Evolutionary conservation across 2,329 filamentous ascomycete species (phyloP).

Genomic region (Coniochaeta sp.): DNA sequence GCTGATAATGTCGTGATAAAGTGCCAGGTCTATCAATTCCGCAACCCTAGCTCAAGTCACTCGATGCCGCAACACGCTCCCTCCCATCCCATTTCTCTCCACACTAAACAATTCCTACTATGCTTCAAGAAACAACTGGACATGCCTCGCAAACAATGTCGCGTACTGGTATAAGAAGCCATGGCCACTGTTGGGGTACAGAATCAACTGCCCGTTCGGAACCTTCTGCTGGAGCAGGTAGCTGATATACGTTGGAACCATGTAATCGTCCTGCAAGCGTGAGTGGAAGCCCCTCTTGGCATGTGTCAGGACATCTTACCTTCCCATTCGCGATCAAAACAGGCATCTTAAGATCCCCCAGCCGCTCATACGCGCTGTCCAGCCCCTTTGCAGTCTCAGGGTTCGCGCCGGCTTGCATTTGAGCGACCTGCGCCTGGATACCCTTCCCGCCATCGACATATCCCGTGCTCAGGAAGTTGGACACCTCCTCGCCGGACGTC

Average conservation of each 20-base stretch:
- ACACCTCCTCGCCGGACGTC: conserved; percentile 8
- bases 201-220: conserved; percentile 10
- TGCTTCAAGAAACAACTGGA: conserved; percentile 3
- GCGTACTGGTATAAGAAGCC: conserved; percentile 14
- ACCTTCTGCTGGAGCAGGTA: conserved; percentile 28
- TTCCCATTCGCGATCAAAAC: conserved; percentile 28
- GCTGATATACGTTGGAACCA: conserved; percentile 28
- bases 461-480: conserved; percentile 11
- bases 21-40: no score
- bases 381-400: conserved; percentile 21
- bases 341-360: conserved; percentile 24
- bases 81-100: background rate
- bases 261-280: conserved; percentile 14
- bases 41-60: background rate
- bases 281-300: background rate
- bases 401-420: conserved; percentile 22
- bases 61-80: background rate
- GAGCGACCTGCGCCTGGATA: conserved; percentile 21
- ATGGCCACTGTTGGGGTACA: conserved; percentile 12
- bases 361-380: conserved; percentile 24
- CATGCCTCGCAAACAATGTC: conserved; percentile 8
- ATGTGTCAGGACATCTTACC: conserved; percentile 16
- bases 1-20: no score
- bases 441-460: conserved; percentile 17
- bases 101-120: background rate